Evolutionary conservation across 805 yeast genomes (phyloP), one percentile per base, ranked within the genome.

Genomic region (Lipomyces sp.): DNA sequence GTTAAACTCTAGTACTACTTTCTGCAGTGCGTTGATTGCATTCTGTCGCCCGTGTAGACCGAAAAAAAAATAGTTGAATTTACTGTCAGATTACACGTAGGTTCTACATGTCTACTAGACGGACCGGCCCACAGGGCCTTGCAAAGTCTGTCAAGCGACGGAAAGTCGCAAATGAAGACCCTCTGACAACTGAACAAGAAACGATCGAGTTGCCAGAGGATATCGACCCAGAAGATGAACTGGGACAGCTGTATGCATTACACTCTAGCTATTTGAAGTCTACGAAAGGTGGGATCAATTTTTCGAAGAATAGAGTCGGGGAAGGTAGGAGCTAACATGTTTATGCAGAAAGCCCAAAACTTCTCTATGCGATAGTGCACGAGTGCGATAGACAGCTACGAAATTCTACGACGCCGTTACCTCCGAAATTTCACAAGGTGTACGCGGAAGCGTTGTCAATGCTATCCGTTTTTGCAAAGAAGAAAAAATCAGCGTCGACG

Each of bases 381-480:
- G 98, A 94, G 75, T 90, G 97, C 79, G 97, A 94, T 74, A 79
- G 96, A 59, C 76, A 92, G 42, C 80, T 92, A 70, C 70, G 79
- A 33, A 71, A 73, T 45, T 69, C 76, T 2, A 75, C 69, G 32
- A 66, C 70, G 8, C 50, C 57, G 1, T 68, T 78, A 11, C 74
- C 78, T 4, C 78, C 80, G 6, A 73, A 74, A 70, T 90, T 92
- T 75, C 89, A 90, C 74, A 80, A 88, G 4, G 85, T 90, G 37
- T 94, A 92, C 77, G 93, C 92, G 0, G 78, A 86, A 56, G 88
- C 96, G 0, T 74, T 80, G 35, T 70, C 78, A 24, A 71, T 73
- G 24, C 72, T 78, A 37, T 75, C 80, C 15, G 71, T 67, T 45
- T 75, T 73, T 61, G 75, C 74, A 1, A 70, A 65, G 33, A 60